phyloP scores from a whole-genome alignment of 1,139 yeast species.

The Pichia sp. region DNA sequence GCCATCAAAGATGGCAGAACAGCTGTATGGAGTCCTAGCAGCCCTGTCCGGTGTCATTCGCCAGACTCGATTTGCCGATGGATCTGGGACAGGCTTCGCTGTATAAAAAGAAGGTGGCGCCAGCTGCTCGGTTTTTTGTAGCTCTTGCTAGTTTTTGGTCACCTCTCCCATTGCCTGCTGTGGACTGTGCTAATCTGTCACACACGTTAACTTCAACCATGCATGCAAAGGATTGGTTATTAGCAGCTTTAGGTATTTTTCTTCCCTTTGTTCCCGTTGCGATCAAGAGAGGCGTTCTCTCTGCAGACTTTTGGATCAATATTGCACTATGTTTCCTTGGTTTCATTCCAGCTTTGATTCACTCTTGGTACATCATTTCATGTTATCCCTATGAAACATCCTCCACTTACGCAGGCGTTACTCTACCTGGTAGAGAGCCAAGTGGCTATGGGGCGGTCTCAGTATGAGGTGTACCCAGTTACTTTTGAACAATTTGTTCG shows the following conservation, averaged over 20 bases:
- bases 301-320: conserved; percentile 66
- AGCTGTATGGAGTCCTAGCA: no score
- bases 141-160: no score
- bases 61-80: no score
- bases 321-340: conserved; percentile 71
- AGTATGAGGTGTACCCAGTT: conserved; percentile 4
- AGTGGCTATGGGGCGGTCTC: conserved; percentile 19
- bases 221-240: conserved; percentile 73
- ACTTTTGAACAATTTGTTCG: no score
- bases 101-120: no score
- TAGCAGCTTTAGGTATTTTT: conserved; percentile 72
- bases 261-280: conserved; percentile 81
- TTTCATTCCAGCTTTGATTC: conserved; percentile 72
- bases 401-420: conserved; percentile 26
- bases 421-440: conserved; percentile 28
- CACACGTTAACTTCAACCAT: no score
- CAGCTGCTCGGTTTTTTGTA: no score
- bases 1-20: no score
- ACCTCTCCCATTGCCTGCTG: no score
- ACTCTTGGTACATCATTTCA: conserved; percentile 54
- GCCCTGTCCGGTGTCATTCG: no score
- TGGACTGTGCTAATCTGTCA: no score
- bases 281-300: conserved; percentile 64
- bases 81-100: no score
- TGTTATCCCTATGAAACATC: conserved; percentile 44